Conservation (phyloP, 164 flowering plant genomes). For the Liriodendron chinense region DNA sequence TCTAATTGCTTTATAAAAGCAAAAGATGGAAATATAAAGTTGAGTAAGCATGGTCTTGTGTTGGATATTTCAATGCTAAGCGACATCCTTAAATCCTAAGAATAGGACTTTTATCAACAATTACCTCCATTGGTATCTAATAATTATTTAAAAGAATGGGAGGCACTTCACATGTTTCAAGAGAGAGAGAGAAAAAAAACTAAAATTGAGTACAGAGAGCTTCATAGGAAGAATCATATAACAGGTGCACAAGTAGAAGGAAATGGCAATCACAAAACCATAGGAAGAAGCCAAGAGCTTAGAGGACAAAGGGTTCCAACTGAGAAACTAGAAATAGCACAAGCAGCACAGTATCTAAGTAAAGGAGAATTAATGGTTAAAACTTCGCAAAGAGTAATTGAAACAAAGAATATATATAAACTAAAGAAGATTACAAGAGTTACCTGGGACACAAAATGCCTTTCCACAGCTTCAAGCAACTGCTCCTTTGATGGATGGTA, state of each 20-base stretch:
- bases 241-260: neutral
- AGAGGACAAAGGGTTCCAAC: neutral
- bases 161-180: neutral
- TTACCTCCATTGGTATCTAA: neutral
- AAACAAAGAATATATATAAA: neutral
- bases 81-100: neutral
- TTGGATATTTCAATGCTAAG: neutral
- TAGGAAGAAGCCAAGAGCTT: too few species aligned
- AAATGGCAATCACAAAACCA: neutral
- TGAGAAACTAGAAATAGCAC: neutral
- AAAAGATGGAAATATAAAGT: neutral
- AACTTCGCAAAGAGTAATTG: neutral
- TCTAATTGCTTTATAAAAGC: conserved; percentile 4
- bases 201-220: neutral
- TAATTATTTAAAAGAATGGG: neutral
- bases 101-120: neutral
- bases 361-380: neutral
- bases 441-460: conserved; percentile 7
- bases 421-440: neutral
- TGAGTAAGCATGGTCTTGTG: neutral
- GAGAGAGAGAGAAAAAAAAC: neutral
- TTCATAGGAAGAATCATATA: neutral
- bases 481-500: conserved; percentile 7
- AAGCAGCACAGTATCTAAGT: neutral
- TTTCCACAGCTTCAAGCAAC: conserved; percentile 8